These are phyloP conservation scores for Chamaecrista fasciculata DNA, from an alignment of 306 rosid genomes.

Conservation along the genomic window DNA sequence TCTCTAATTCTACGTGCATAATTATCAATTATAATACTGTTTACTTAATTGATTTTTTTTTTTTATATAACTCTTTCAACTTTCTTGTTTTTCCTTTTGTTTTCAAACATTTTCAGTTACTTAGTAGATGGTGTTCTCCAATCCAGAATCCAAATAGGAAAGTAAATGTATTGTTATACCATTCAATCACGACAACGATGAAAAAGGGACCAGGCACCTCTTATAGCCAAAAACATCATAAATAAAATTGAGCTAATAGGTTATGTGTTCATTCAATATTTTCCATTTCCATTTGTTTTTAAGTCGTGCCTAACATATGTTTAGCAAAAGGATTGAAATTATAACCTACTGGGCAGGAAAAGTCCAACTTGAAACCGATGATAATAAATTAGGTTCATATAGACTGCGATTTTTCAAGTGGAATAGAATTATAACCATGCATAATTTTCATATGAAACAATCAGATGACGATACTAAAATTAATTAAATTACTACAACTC, in stretches of 20 bases:
- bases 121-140: not conserved
- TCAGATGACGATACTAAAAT: not conserved
- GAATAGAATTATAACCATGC: too few species aligned
- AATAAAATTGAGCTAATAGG: not conserved
- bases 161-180: not conserved
- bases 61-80: not conserved
- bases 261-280: not conserved
- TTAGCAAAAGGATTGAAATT: not conserved
- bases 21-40: not conserved
- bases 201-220: not conserved
- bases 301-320: not conserved
- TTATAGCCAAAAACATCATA: not conserved
- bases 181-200: not conserved
- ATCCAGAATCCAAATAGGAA: not conserved
- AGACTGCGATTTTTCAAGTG: slow-evolving; percentile 7
- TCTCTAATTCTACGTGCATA: not conserved
- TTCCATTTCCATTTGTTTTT: not conserved
- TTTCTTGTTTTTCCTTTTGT: not conserved
- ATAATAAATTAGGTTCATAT: not conserved
- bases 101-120: not conserved
- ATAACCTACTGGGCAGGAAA: slow-evolving; percentile 9
- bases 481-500: not conserved
- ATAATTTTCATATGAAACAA: not conserved
- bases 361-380: not conserved
- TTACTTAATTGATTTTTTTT: not conserved